Evolutionary conservation across 192 early-diverging fungal genomes (phyloP), one percentile per base, ranked within the genome.

Genomic region (Backusella psychrophila): DNA sequence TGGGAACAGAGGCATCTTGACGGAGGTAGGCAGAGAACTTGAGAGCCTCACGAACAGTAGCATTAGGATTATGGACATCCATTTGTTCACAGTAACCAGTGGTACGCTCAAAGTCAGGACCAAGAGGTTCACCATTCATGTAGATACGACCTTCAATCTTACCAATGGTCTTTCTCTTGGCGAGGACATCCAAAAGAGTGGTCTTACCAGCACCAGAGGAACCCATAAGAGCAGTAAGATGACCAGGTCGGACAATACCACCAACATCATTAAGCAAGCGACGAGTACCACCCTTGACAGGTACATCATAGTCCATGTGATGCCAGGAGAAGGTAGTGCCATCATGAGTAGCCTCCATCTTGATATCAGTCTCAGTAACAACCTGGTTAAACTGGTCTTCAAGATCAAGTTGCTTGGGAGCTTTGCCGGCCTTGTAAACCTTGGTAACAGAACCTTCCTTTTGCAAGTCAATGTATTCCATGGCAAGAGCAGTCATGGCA

Each of bases 121-220:
- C 75, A n/a, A 80, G 69, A 29, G 86, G 71, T 17, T 77, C 71
- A 26, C 88, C 88, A 75, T 93, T 88, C 59, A 91, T 78, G n/a
- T 87, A 75, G 31, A 93, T 83, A 34, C 80, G 78, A 67, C 93
- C 93, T 52, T 89, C 85, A 17, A 92, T 81, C 11, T 81, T 84
- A 34, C 86, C 86, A 23, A 86, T 88, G 53, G 90, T 95, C 85
- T 95, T 95, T 83, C 94, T 89, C 77, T 87, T 88, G 68, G 91
- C 90, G 26, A 94, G 83, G 6, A 93, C 84, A 78, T 94, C 92
- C 77, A 93, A 75, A 8, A 94, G 83, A 14, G 93, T 94, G 0
- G 93, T 94, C 79, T 94, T 94, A 72, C 93, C 97, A 15, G 96
- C 94, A n/a, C 96, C 96, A 59, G 91, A 93, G 2, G 95, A 93